Evolutionary conservation across 164 flowering plant species (phyloP).

Genomic region (Magnolia sinica): DNA sequence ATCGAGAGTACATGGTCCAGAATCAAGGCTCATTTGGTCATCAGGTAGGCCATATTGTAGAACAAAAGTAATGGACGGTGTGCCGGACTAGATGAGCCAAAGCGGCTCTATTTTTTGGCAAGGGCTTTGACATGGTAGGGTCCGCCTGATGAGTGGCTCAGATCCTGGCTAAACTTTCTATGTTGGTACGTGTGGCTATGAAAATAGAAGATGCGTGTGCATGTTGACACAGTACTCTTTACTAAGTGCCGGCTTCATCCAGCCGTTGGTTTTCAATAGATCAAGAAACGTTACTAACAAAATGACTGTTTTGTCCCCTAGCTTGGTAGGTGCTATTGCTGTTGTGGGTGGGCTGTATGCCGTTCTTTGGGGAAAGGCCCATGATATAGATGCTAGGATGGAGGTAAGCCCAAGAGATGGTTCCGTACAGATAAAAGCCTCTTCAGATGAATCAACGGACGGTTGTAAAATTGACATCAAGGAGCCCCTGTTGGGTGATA

Average conservation of each 20-base stretch:
- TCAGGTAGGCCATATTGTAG: too few relatives aligned
- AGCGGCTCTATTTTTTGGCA: too few relatives aligned
- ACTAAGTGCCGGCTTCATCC: not conserved
- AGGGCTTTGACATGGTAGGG: too few relatives aligned
- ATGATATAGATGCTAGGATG: conserved; percentile 28
- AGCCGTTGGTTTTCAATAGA: not conserved
- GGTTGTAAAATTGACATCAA: conserved; percentile 9
- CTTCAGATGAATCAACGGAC: conserved; percentile 5
- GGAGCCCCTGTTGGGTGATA: conserved; percentile 12
- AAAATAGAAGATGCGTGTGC: too few relatives aligned
- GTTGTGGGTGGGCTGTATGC: conserved; percentile 57
- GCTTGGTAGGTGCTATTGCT: conserved; percentile 51
- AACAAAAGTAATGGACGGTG: too few relatives aligned
- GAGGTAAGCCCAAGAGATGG: conserved; percentile 7
- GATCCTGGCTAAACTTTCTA: too few relatives aligned
- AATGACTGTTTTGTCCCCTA: conserved; percentile 7
- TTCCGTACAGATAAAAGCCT: not conserved
- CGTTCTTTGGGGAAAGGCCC: conserved; percentile 76
- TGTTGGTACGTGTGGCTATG: too few relatives aligned
- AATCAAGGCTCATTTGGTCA: too few relatives aligned
- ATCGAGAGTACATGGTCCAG: too few relatives aligned
- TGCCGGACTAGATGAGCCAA: too few relatives aligned
- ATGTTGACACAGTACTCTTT: not conserved
- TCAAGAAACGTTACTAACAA: not conserved
- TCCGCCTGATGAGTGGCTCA: too few relatives aligned